These are phyloP conservation scores for Dianthus caryophyllus DNA, from an alignment of 148 eudicot genomes.

Conservation along the genomic window DNA sequence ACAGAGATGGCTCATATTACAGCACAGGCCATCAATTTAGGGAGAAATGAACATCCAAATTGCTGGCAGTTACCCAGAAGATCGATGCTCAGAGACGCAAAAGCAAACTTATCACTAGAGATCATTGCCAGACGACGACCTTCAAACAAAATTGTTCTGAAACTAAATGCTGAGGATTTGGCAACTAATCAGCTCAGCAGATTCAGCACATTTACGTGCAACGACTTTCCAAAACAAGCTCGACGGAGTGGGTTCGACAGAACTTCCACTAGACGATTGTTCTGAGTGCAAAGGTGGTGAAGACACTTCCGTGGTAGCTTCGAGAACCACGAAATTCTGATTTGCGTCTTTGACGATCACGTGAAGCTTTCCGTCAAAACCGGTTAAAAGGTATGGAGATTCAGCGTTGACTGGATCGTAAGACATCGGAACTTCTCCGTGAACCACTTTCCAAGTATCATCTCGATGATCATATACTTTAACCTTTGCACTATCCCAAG, in stretches of 20 bases:
- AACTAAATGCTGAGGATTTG: conserved; percentile 60
- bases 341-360: conserved; percentile 75
- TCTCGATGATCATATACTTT: conserved; percentile 66
- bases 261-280: conserved; percentile 21
- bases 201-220: conserved; percentile 47
- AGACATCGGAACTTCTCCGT: conserved; percentile 30
- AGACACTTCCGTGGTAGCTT: conserved; percentile 37
- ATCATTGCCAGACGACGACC: not conserved
- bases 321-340: conserved; percentile 54
- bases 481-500: conserved; percentile 65
- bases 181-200: conserved; percentile 75
- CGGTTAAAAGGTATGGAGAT: conserved; percentile 79
- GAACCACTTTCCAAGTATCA: conserved; percentile 69
- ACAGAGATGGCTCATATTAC: not conserved
- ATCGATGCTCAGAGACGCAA: not conserved
- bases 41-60: not conserved
- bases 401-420: conserved; percentile 38
- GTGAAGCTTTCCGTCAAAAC: conserved; percentile 73
- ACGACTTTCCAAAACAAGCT: conserved; percentile 57
- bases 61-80: not conserved
- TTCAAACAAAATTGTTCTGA: conserved; percentile 9
- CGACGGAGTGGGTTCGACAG: conserved; percentile 26
- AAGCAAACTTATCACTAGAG: not conserved
- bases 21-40: not conserved
- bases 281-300: conserved; percentile 15